These are phyloP conservation scores for Scutellaria minor DNA, from an alignment of 257 asterid genomes.

Conservation along the genomic window DNA sequence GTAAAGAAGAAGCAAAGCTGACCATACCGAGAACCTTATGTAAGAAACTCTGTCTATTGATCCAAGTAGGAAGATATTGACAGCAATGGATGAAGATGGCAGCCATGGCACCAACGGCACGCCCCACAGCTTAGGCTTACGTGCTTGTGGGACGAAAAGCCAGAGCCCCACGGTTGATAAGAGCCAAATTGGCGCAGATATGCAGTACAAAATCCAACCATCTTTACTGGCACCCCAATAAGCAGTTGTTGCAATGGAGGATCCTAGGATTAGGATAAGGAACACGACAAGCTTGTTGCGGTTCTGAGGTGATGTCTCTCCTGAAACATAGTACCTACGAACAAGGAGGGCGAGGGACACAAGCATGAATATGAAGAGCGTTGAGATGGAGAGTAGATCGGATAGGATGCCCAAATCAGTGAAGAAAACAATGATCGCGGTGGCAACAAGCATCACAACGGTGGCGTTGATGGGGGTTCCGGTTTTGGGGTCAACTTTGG, in stretches of 20 bases:
- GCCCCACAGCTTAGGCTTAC: slow-evolving; percentile 58
- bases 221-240: slow-evolving; percentile 47
- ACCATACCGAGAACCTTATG: slow-evolving; percentile 50
- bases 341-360: slow-evolving; percentile 60
- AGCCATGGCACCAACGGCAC: slow-evolving; percentile 75
- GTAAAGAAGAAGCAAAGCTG: slow-evolving; percentile 40
- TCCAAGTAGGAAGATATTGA: slow-evolving; percentile 58
- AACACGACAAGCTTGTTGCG: slow-evolving; percentile 45
- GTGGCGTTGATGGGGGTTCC: slow-evolving; percentile 65
- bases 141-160: slow-evolving; percentile 51
- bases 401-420: slow-evolving; percentile 47
- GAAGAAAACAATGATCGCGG: slow-evolving; percentile 55
- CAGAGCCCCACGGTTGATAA: slow-evolving; percentile 45
- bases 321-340: slow-evolving; percentile 55
- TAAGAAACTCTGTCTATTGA: slow-evolving; percentile 51
- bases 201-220: slow-evolving; percentile 57
- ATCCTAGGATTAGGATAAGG: slow-evolving; percentile 41
- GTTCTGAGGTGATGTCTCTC: slow-evolving; percentile 40
- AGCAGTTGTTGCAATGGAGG: slow-evolving; percentile 48
- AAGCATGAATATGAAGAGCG: slow-evolving; percentile 59
- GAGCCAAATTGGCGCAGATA: slow-evolving; percentile 52
- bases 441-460: slow-evolving; percentile 42
- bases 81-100: slow-evolving; percentile 57
- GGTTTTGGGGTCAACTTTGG: slow-evolving; percentile 51
- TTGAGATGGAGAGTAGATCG: slow-evolving; percentile 51